These are phyloP conservation scores for Penium margaritaceum DNA, from an alignment of 139 green algal genomes.

Conservation along the genomic window DNA sequence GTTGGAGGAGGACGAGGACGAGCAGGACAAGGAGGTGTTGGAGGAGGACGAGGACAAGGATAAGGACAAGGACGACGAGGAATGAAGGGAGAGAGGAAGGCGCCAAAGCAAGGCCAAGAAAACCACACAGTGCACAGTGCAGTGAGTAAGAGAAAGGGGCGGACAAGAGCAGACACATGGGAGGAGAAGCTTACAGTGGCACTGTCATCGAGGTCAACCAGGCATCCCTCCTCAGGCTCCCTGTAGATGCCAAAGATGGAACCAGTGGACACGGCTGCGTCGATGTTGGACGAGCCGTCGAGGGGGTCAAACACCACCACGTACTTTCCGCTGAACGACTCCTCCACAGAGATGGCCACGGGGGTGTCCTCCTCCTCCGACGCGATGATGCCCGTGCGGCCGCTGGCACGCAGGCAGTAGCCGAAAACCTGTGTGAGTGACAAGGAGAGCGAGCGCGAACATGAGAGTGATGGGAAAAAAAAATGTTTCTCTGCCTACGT, in stretches of 20 bases:
- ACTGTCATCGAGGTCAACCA: slow-evolving; percentile 39
- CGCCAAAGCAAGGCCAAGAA: no score
- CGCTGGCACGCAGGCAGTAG: slow-evolving; percentile 72
- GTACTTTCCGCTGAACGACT: slow-evolving; percentile 92
- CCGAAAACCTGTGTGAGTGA: slow-evolving; percentile 62
- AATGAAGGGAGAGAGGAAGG: no score
- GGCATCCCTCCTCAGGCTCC: slow-evolving; percentile 22
- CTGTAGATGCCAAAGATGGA: slow-evolving; percentile 95
- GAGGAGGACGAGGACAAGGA: no score
- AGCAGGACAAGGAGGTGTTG: no score
- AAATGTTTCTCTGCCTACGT: no score
- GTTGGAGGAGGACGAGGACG: no score
- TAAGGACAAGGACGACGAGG: no score
- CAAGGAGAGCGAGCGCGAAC: neutral
- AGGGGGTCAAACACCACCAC: slow-evolving; percentile 96
- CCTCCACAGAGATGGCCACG: slow-evolving; percentile 76
- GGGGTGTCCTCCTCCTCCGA: slow-evolving; percentile 95
- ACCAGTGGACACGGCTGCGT: slow-evolving; percentile 82
- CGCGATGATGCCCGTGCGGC: slow-evolving; percentile 79
- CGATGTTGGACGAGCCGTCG: slow-evolving; percentile 96
- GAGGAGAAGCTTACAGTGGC: slow-evolving; percentile 12
- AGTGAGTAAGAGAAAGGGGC: no score
- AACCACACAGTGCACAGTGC: no score
- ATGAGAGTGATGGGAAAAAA: neutral
- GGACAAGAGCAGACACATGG: no score